phyloP scores from a whole-genome alignment of 805 yeast genomes.

The Wickerhamiella alocasiicola region DNA sequence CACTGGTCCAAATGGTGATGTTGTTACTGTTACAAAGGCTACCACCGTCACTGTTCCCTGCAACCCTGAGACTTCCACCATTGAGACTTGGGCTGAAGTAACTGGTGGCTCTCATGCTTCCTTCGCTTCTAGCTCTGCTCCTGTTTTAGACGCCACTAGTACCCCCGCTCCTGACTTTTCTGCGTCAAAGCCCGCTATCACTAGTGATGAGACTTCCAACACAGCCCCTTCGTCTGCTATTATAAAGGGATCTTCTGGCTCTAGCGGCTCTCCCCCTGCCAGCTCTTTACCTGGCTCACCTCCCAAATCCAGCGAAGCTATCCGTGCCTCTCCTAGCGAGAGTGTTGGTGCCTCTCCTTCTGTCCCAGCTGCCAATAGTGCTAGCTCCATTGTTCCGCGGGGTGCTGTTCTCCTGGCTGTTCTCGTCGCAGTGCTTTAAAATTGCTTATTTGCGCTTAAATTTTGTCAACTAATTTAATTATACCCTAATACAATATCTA shows the following conservation, averaged over 20 bases:
- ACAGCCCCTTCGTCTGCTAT: neutral
- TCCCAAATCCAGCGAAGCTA: too few relatives aligned
- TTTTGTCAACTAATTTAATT: too few relatives aligned
- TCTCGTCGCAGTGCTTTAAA: neutral
- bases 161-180: neutral
- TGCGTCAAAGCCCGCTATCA: neutral
- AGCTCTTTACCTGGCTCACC: too few relatives aligned
- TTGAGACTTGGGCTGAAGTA: too few relatives aligned
- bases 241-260: too few relatives aligned
- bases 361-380: neutral
- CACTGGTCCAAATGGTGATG: conserved; percentile 43
- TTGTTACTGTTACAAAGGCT: conserved; percentile 56
- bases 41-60: conserved; percentile 74
- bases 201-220: neutral
- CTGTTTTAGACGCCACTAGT: neutral
- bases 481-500: too few relatives aligned
- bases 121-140: neutral
- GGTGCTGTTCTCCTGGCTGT: neutral
- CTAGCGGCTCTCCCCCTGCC: too few relatives aligned
- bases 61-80: conserved; percentile 30
- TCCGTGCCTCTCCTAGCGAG: too few relatives aligned
- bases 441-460: too few relatives aligned
- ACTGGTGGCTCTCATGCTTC: too few relatives aligned
- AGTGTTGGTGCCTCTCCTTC: neutral
- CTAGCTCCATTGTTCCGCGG: neutral